These are phyloP conservation scores for Leucosporidium yakuticum DNA, from an alignment of 768 basidiomycete genomes.

Conservation along the genomic window DNA sequence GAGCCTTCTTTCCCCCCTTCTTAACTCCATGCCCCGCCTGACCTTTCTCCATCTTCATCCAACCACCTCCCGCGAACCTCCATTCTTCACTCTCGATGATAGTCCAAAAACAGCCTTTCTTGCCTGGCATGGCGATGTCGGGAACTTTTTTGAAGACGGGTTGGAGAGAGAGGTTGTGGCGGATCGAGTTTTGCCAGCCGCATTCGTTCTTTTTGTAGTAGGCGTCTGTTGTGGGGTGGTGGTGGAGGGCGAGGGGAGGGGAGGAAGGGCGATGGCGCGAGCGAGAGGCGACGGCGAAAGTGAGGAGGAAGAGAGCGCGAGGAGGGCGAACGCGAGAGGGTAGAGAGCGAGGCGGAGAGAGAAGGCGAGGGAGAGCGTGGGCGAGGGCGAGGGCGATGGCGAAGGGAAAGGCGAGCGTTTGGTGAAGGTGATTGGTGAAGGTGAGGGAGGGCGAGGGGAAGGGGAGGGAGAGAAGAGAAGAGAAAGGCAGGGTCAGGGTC, in stretches of 20 bases:
- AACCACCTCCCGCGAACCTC: constrained; percentile 2
- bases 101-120: constrained; percentile 10
- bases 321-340: too few relatives aligned
- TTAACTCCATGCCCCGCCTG: background rate
- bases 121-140: background rate
- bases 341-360: too few relatives aligned
- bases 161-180: constrained; percentile 78
- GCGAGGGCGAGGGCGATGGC: too few relatives aligned
- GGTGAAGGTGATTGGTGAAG: too few relatives aligned
- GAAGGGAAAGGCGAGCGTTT: too few relatives aligned
- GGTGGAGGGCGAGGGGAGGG: background rate
- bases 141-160: constrained; percentile 9
- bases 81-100: constrained; percentile 4
- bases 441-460: too few relatives aligned
- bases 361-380: too few relatives aligned
- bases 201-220: constrained; percentile 55
- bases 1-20: background rate
- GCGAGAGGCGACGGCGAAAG: background rate
- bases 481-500: constrained; percentile 47
- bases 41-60: constrained; percentile 8
- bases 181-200: constrained; percentile 95
- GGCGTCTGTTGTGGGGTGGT: background rate
- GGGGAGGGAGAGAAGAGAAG: too few relatives aligned
- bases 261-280: too few relatives aligned
- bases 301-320: background rate